Conservation (phyloP, 164 flowering plant species). For the Cinnamomum micranthum region DNA sequence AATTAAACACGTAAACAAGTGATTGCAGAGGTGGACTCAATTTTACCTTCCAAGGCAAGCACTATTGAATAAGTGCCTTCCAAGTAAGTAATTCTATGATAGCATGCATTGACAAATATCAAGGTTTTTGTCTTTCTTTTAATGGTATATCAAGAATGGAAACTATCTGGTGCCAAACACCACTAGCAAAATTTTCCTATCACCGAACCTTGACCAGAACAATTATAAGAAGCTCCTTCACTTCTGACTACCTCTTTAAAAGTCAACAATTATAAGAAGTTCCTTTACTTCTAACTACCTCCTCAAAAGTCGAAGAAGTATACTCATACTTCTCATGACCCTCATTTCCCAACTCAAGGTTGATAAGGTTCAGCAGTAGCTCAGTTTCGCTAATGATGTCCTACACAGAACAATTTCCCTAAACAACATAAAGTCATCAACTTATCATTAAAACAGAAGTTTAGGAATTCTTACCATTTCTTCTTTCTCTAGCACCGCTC, state of each 20-base stretch:
- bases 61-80: background rate
- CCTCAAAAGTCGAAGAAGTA: background rate
- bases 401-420: background rate
- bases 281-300: background rate
- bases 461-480: conserved; percentile 56
- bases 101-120: background rate
- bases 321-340: background rate
- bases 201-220: background rate
- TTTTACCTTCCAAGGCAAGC: background rate
- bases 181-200: background rate
- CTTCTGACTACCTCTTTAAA: background rate
- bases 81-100: background rate
- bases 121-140: no score
- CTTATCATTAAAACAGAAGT: background rate
- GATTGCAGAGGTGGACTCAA: background rate
- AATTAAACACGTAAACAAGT: no score
- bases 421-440: background rate
- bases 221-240: no score
- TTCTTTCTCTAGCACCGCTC: conserved; percentile 81
- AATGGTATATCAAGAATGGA: background rate
- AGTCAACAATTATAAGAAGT: background rate
- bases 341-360: background rate
- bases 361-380: background rate
- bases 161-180: background rate
- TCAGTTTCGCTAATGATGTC: background rate